Evolutionary conservation across 345 rosid species (phyloP).

Genomic region (Balakata baccata): DNA sequence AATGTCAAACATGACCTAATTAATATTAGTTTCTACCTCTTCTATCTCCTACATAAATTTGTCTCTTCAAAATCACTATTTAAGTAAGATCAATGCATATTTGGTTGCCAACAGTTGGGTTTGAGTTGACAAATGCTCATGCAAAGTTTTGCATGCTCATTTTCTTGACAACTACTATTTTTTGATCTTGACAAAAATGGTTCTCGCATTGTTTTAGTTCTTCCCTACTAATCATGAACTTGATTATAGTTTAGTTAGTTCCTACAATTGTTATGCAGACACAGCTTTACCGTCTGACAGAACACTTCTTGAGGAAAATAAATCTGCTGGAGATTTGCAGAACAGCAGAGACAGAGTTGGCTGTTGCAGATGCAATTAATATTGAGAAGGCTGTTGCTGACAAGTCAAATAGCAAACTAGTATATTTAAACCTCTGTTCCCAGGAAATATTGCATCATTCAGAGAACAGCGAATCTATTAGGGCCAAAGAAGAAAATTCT

Average conservation of each 20-base stretch:
- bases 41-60: too few species aligned
- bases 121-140: neutral
- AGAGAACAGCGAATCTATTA: constrained; percentile 33
- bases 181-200: neutral
- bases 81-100: neutral
- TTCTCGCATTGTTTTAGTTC: neutral
- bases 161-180: neutral
- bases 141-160: neutral
- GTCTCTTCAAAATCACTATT: neutral
- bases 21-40: too few species aligned
- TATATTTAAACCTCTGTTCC: constrained; percentile 89
- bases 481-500: constrained; percentile 37
- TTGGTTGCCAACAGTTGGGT: neutral
- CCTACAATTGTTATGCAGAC: constrained; percentile 45
- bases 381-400: constrained; percentile 79
- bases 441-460: constrained; percentile 66
- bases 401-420: constrained; percentile 78
- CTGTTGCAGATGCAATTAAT: constrained; percentile 95
- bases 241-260: constrained; percentile 10
- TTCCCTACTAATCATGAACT: neutral
- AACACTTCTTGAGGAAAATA: constrained; percentile 71
- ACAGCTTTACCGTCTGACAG: constrained; percentile 83
- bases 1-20: too few species aligned
- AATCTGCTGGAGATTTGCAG: constrained; percentile 60
- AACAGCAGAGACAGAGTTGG: constrained; percentile 89